Evolutionary conservation across 2,329 filamentous ascomycete species (phyloP).

Genomic region (Mariannaea elegans): DNA sequence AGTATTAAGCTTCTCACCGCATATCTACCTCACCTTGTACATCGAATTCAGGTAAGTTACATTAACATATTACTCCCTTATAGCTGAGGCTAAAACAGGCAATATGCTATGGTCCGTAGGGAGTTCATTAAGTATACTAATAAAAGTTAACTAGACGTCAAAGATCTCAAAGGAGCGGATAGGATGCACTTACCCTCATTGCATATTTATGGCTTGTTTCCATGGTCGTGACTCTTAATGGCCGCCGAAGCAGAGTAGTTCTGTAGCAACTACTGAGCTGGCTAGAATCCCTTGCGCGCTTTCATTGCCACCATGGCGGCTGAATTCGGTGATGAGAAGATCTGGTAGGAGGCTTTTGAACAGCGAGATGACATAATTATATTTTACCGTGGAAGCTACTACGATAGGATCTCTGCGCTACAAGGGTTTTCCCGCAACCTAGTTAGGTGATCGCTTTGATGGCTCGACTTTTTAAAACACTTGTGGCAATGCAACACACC

Average conservation of each 20-base stretch:
- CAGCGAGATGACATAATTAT: constrained; percentile 18
- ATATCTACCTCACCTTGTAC: constrained; percentile 19
- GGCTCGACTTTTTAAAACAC: constrained; percentile 20
- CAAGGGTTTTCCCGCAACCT: constrained; percentile 20
- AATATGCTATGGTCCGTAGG: constrained; percentile 22
- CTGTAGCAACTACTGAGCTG: constrained; percentile 12
- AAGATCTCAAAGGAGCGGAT: constrained; percentile 17
- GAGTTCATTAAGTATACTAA: constrained; percentile 15
- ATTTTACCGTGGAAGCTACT: constrained; percentile 19
- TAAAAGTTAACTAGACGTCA: constrained; percentile 6
- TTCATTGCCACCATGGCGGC: constrained; percentile 20
- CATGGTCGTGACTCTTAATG: no score
- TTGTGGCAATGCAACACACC: constrained; percentile 13
- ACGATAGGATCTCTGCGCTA: constrained; percentile 16
- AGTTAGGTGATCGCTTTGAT: constrained; percentile 18
- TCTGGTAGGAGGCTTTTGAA: constrained; percentile 16
- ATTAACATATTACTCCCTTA: no score
- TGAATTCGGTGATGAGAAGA: constrained; percentile 19
- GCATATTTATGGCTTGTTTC: no score
- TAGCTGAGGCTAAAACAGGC: no score
- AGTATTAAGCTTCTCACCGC: constrained; percentile 20
- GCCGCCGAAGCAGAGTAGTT: no score
- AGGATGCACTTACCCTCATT: constrained; percentile 21
- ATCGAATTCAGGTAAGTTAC: no score
- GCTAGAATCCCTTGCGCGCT: constrained; percentile 8